Conservation (phyloP, 2,329 filamentous ascomycete genomes). For the Tolypocladium sp. region DNA sequence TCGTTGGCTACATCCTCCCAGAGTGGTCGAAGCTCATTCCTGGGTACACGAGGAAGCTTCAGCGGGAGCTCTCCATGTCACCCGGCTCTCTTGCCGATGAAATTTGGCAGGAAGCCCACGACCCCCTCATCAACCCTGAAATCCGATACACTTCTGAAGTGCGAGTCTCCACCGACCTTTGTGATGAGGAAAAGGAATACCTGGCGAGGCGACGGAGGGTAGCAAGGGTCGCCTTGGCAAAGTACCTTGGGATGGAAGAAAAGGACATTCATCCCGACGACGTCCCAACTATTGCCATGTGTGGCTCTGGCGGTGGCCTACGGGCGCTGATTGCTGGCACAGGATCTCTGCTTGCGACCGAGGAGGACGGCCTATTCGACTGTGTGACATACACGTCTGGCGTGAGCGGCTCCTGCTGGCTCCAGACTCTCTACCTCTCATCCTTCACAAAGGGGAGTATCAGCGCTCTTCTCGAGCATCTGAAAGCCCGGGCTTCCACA, state of each 20-base stretch:
- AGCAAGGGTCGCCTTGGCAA: slow-evolving; percentile 65
- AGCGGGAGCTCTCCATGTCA: slow-evolving; percentile 77
- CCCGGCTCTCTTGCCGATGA: slow-evolving; percentile 85
- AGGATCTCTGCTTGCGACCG: slow-evolving; percentile 74
- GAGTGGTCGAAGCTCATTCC: slow-evolving; percentile 75
- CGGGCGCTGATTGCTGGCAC: slow-evolving; percentile 84
- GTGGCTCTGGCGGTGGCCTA: slow-evolving; percentile 85
- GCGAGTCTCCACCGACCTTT: slow-evolving; percentile 71
- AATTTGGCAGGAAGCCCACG: slow-evolving; percentile 86
- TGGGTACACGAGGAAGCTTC: slow-evolving; percentile 70
- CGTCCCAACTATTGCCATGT: slow-evolving; percentile 87
- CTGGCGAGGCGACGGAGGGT: slow-evolving; percentile 58
- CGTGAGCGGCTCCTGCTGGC: slow-evolving; percentile 93
- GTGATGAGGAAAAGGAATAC: slow-evolving; percentile 73
- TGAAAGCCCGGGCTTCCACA: slow-evolving; percentile 75
- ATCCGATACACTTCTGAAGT: slow-evolving; percentile 75
- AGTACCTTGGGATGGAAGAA: slow-evolving; percentile 71
- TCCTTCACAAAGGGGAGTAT: slow-evolving; percentile 64
- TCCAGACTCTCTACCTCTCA: slow-evolving; percentile 73
- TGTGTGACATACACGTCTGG: slow-evolving; percentile 92
- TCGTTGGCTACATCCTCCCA: slow-evolving; percentile 67
- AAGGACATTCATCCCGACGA: slow-evolving; percentile 84
- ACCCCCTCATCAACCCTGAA: slow-evolving; percentile 76
- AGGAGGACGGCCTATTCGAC: slow-evolving; percentile 84
- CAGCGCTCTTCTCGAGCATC: slow-evolving; percentile 64